phyloP scores from a whole-genome alignment of 306 rosid genomes.

The Crotalaria pallida region DNA sequence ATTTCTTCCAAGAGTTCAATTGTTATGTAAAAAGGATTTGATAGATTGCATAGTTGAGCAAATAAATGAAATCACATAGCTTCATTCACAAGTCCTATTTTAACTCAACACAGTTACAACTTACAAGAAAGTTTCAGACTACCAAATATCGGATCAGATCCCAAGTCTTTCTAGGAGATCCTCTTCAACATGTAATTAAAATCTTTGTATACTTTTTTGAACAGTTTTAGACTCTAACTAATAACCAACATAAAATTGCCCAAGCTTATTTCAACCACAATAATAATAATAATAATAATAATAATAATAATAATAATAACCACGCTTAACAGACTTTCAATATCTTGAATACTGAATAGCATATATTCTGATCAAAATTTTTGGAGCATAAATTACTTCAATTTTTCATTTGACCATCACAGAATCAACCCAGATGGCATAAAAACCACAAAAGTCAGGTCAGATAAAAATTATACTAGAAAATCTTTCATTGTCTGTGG shows the following conservation, averaged over 20 bases:
- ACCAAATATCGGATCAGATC: background rate
- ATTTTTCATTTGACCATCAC: conserved; percentile 11
- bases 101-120: background rate
- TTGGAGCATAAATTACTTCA: background rate
- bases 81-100: background rate
- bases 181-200: background rate
- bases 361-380: background rate
- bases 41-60: background rate
- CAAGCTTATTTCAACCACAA: background rate
- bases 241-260: background rate
- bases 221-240: background rate
- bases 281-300: no score
- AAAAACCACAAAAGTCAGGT: conserved; percentile 9
- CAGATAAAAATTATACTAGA: conserved; percentile 8
- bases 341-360: background rate
- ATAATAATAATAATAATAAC: background rate
- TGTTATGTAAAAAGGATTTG: background rate
- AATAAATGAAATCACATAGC: background rate
- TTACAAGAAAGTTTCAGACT: background rate
- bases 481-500: background rate
- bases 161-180: background rate
- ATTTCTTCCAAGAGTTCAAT: background rate
- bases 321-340: background rate
- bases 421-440: conserved; percentile 21
- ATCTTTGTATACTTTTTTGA: background rate